Conservation (phyloP, 148 eudicot genomes). For the Nepenthes mirabilis region DNA sequence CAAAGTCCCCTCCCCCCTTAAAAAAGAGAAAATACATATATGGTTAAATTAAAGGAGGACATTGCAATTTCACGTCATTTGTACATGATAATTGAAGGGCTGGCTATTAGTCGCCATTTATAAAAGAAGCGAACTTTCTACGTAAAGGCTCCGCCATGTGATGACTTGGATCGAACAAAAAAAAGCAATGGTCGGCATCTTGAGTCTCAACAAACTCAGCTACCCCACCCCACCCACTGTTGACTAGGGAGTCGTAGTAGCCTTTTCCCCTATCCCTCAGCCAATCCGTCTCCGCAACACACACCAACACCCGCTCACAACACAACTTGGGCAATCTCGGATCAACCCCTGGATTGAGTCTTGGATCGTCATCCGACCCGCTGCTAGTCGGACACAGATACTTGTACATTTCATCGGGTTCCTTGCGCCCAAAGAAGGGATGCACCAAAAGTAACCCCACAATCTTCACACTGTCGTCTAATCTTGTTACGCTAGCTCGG, state of each 20-base stretch:
- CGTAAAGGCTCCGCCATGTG: no score
- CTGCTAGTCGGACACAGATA: conserved; percentile 18
- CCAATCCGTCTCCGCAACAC: conserved; percentile 25
- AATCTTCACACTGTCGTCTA: not conserved
- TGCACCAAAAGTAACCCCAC: conserved; percentile 19
- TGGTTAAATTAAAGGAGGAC: no score
- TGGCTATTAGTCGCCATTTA: no score
- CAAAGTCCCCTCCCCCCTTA: no score
- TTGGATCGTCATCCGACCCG: conserved; percentile 26
- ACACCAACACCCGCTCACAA: conserved; percentile 20
- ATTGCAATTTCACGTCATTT: no score
- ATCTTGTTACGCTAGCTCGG: conserved; percentile 7
- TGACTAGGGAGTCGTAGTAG: conserved; percentile 17
- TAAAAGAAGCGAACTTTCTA: no score
- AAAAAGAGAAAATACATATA: no score
- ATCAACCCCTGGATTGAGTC: conserved; percentile 27
- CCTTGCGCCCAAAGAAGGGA: conserved; percentile 23
- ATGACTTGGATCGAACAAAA: conserved; percentile 2
- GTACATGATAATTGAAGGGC: no score
- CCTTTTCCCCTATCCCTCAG: conserved; percentile 14
- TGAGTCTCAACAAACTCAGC: conserved; percentile 26
- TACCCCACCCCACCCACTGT: conserved; percentile 29
- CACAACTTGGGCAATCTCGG: conserved; percentile 13
- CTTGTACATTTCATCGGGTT: conserved; percentile 9
- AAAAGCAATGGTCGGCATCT: conserved; percentile 30